Base-by-base conservation (phyloP, 2,329 filamentous ascomycete genomes). In the Coleophoma crateriformis region DNA sequence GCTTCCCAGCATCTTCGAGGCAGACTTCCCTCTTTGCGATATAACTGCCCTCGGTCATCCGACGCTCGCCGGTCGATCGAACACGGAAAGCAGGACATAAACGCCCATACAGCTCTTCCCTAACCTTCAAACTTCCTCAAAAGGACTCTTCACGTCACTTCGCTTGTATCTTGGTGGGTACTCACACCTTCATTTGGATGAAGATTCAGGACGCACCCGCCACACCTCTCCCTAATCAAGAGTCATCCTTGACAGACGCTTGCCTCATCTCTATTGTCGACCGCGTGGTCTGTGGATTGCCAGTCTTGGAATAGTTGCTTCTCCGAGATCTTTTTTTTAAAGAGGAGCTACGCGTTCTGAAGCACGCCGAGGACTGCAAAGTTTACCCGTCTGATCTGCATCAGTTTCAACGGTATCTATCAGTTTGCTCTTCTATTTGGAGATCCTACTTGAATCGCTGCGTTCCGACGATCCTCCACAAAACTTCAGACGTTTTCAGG, bases 161-260 rank as follows among this genome's bases (percentile, higher is more conserved):
- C 17, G 17, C 39, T 20, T 17, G 10, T 22, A 59, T 59, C 58
- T 60, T 49, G 58, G 48, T 43, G 55, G 57, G 48, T 48, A 61
- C 61, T 59, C 59, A 60, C 61, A 48, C 58, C 55, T 62, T 62
- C 58, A 62, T 62, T 57, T 61, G 54, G 54, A 27, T 27, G 27
- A 53, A 55, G 58, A 59, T 47, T 50, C 58, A 57, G 56, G 27
- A 27, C 53, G 54, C 54, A 58, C 50, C 58, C 56, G 54, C 55
- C 56, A 58, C 54, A 56, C 57, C 53, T 50, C 50, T 51, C 53
- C 35, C 13, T 53, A 52, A 56, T 54, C 51, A 45, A 39, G 45
- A 56, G 40, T 52, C 50, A 62, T 54, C 56, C 60, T 58, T 55
- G 59, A 52, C 44, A 47, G 45, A 46, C 54, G 50, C 7, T 52